Percentiles rank a stretch among this genome's conserved stretches.
Conservation (phyloP, 2,329 filamentous ascomycete species). For the Xylariaceae sp. region DNA sequence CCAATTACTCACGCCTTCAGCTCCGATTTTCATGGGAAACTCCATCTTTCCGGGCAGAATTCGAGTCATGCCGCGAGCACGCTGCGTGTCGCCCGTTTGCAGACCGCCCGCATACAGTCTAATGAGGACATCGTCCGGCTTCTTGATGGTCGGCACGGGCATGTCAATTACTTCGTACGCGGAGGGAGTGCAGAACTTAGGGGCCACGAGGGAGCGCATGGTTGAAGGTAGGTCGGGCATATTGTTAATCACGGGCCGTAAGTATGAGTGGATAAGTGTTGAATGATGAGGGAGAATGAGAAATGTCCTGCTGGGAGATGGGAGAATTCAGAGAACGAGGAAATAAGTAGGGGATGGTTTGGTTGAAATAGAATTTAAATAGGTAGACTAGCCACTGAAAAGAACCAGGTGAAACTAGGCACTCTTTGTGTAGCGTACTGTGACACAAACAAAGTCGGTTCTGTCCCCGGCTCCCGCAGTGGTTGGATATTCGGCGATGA, state of each 20-base stretch:
- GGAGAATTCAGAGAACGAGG: too few relatives aligned
- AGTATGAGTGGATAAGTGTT: too few relatives aligned
- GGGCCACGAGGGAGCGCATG: conserved; percentile 54
- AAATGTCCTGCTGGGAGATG: too few relatives aligned
- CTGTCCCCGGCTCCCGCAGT: too few relatives aligned
- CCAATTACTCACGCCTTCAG: conserved; percentile 20
- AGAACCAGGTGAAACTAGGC: too few relatives aligned
- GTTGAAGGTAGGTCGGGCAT: conserved; percentile 33
- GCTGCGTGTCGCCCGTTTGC: conserved; percentile 45
- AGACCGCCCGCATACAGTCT: conserved; percentile 10
- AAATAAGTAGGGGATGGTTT: too few relatives aligned
- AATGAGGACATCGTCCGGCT: conserved; percentile 51
- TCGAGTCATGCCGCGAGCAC: conserved; percentile 46
- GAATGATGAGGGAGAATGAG: too few relatives aligned
- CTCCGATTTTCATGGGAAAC: conserved; percentile 24
- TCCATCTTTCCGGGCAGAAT: conserved; percentile 37
- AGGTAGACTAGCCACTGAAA: too few relatives aligned
- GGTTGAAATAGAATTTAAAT: not conserved
- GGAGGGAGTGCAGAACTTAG: conserved; percentile 47
- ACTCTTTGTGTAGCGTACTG: too few relatives aligned
- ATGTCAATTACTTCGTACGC: conserved; percentile 50
- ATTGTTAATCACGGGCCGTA: too few relatives aligned
- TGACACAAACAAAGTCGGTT: too few relatives aligned
- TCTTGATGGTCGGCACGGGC: conserved; percentile 52
- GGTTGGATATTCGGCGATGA: conserved; percentile 11